Conservation (phyloP, 805 yeast species). For the Spathaspora passalidarum region DNA sequence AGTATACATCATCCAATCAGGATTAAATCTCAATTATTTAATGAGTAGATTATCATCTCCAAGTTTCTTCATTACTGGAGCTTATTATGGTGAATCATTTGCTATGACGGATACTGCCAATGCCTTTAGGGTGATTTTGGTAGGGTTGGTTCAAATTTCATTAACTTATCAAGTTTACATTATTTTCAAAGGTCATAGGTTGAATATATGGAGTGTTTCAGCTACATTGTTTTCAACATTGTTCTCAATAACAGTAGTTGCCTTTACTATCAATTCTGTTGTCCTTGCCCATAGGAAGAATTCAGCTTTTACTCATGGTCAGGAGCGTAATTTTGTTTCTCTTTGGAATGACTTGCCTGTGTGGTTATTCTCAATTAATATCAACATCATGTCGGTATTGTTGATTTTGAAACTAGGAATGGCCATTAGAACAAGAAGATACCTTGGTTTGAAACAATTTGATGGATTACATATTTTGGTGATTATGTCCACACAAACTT, state of each 20-base stretch:
- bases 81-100: slow-evolving; percentile 31
- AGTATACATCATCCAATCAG: slow-evolving; percentile 56
- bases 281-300: slow-evolving; percentile 15
- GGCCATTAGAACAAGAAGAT: slow-evolving; percentile 72
- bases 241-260: slow-evolving; percentile 50
- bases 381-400: slow-evolving; percentile 58
- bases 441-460: slow-evolving; percentile 77
- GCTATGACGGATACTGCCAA: slow-evolving; percentile 60
- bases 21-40: slow-evolving; percentile 54
- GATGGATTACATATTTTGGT: slow-evolving; percentile 77
- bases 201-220: slow-evolving; percentile 36
- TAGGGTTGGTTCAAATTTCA: slow-evolving; percentile 60
- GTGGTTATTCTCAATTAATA: slow-evolving; percentile 66
- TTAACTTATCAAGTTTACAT: slow-evolving; percentile 69
- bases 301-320: slow-evolving; percentile 3
- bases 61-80: slow-evolving; percentile 38
- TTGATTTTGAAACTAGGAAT: slow-evolving; percentile 60
- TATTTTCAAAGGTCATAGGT: slow-evolving; percentile 51
- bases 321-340: slow-evolving; percentile 36
- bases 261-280: slow-evolving; percentile 55
- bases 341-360: slow-evolving; percentile 42
- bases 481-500: slow-evolving; percentile 79
- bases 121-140: slow-evolving; percentile 56
- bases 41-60: slow-evolving; percentile 50
- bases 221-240: slow-evolving; percentile 37